Base-by-base conservation (phyloP, 2,329 filamentous ascomycete species). In the Geosmithia putterillii region DNA sequence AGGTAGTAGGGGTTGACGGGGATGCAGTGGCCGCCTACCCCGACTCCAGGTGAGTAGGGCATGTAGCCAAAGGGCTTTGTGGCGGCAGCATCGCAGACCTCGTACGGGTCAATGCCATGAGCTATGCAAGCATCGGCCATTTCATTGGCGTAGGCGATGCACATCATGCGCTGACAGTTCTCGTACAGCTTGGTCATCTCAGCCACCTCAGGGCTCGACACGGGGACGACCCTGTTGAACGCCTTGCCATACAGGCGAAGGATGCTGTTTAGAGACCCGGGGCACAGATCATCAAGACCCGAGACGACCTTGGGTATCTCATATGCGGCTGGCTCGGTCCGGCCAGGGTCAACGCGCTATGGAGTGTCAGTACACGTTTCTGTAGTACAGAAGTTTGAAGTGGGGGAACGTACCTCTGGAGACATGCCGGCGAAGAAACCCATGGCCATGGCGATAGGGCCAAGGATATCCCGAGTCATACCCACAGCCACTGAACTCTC, bases 121-220 rank as follows among this genome's bases (percentile, higher is more conserved):
- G 54, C 46, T 7, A 54, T 42, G 43, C 70, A 74, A 7, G 71
- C 71, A 48, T 75, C 69, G 1, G 70, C 69, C 67, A 75, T 74
- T 46, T 75, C 72, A 48, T 75, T 75, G 44, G 65, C 70, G 44
- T 70, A 76, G 0, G 71, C 70, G 22, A 74, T 71, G 50, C 62
- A 63, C 14, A 76, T 57, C 66, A 73, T 74, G 2, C 72, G 62
- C 51, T 74, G 70, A 50, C 72, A 76, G 52, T 76, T 76, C 46
- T 76, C 72, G 50, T 74, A 76, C 10, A 76, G 57, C 54, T 76
- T 76, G 47, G 65, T 71, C 69, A 75, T 74, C 54, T 76, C 72
- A 1, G 72, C 73, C 2, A 74, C 70, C 49, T 76, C 73, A 2
- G 72, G 71, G 25, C 55, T 56, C 8, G 67, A 69, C 19, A 74